Evolutionary conservation across 177 flowering plant species (phyloP).

Genomic region (Vitis hybrid): DNA sequence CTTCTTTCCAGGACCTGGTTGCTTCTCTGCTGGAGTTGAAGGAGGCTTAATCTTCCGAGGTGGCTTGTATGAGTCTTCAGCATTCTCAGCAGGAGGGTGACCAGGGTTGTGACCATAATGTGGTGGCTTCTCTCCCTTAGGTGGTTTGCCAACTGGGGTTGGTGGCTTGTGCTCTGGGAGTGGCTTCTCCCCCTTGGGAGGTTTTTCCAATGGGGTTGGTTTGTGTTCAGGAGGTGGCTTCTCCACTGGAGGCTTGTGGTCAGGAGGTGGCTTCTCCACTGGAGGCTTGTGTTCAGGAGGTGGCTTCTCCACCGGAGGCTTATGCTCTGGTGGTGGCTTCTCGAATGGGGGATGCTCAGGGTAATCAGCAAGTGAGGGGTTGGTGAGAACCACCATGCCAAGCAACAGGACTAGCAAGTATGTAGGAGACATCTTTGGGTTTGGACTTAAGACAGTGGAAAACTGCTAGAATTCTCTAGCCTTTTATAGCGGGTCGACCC

Average conservation of each 20-base stretch:
- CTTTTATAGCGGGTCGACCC: constrained; percentile 4
- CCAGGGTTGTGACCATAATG: no score
- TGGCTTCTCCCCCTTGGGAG: no score
- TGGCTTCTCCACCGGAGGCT: constrained; percentile 5
- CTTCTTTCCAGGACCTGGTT: no score
- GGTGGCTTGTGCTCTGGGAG: no score
- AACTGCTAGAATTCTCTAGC: background rate
- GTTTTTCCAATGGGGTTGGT: no score
- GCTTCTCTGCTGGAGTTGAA: no score
- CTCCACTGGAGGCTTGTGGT: background rate
- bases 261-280: background rate
- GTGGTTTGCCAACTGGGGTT: no score
- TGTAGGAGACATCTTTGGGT: constrained; percentile 10
- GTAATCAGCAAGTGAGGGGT: constrained; percentile 3
- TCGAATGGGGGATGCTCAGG: background rate
- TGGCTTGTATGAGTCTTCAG: no score
- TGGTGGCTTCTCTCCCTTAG: background rate
- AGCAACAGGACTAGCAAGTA: background rate
- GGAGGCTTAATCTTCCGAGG: no score
- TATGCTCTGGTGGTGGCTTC: constrained; percentile 2
- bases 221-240: no score
- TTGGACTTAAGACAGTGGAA: background rate
- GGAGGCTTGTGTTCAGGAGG: background rate
- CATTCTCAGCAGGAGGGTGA: no score
- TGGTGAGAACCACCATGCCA: constrained; percentile 3